Evolutionary conservation across 805 yeast genomes (phyloP).

Genomic region (Hanseniaspora clermontiae): DNA sequence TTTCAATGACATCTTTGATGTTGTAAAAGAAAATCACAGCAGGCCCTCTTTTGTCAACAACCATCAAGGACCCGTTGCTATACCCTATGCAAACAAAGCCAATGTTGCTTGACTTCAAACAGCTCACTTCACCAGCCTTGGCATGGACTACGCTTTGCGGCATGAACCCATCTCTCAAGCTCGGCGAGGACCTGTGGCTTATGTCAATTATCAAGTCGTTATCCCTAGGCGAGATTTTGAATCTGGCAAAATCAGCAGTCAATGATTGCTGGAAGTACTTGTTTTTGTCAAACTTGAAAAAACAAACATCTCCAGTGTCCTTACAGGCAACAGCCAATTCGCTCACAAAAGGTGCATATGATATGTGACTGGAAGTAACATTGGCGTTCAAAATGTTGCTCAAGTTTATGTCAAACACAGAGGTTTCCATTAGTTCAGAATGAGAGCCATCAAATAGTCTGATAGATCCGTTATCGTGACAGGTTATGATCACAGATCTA

Average conservation of each 20-base stretch:
- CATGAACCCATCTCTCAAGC: conserved; percentile 46
- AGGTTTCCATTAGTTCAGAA: conserved; percentile 50
- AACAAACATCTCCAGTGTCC: conserved; percentile 56
- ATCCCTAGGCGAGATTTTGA: conserved; percentile 17
- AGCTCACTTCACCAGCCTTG: conserved; percentile 40
- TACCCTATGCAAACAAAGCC: conserved; percentile 81
- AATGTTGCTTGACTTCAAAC: conserved; percentile 54
- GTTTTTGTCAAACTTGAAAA: conserved; percentile 59
- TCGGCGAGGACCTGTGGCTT: conserved; percentile 39
- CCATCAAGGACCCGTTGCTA: conserved; percentile 56
- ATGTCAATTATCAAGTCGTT: conserved; percentile 34
- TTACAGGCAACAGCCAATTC: conserved; percentile 56
- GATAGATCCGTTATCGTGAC: conserved; percentile 74
- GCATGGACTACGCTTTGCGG: conserved; percentile 41
- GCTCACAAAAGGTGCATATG: conserved; percentile 65
- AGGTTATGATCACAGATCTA: conserved; percentile 59
- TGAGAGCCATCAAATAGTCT: conserved; percentile 75
- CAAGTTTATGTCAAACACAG: conserved; percentile 48
- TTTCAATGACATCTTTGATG: conserved; percentile 21
- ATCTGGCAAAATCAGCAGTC: conserved; percentile 21
- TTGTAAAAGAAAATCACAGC: conserved; percentile 43
- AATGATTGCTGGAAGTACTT: conserved; percentile 27
- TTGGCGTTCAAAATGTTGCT: conserved; percentile 37
- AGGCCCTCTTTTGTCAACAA: conserved; percentile 73
- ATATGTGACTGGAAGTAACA: conserved; percentile 37